These are phyloP conservation scores for Cymbopogon citratus DNA, from an alignment of 176 grass and related monocot genomes.

Conservation along the genomic window DNA sequence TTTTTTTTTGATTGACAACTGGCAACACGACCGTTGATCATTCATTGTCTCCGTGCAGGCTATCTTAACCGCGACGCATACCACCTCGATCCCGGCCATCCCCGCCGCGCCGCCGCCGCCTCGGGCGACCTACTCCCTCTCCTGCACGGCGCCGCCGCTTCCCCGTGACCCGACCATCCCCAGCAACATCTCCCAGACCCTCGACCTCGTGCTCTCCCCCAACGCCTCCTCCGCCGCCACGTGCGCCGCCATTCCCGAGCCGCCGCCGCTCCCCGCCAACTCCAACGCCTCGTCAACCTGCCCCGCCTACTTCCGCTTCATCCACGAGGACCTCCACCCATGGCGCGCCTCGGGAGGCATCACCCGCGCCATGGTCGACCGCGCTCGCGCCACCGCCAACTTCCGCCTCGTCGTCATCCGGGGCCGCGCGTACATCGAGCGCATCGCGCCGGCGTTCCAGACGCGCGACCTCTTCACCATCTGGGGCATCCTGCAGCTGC, in stretches of 20 bases:
- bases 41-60: constrained; percentile 21
- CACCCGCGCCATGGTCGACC: constrained; percentile 55
- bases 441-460: constrained; percentile 54
- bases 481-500: constrained; percentile 89
- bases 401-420: constrained; percentile 61
- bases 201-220: constrained; percentile 28
- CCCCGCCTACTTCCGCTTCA: constrained; percentile 79
- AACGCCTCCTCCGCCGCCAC: background rate
- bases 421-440: constrained; percentile 57
- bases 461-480: constrained; percentile 76
- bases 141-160: constrained; percentile 43
- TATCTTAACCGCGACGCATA: constrained; percentile 29
- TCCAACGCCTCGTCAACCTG: constrained; percentile 39
- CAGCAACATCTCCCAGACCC: constrained; percentile 50
- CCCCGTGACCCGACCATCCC: constrained; percentile 30
- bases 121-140: constrained; percentile 28
- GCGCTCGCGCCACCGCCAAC: constrained; percentile 47
- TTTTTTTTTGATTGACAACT: no score
- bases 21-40: background rate
- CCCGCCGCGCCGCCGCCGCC: constrained; percentile 28
- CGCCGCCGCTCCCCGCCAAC: constrained; percentile 2
- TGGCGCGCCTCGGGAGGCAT: constrained; percentile 65
- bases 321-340: constrained; percentile 81
- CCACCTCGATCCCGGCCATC: constrained; percentile 24
- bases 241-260: constrained; percentile 13